Conservation (phyloP, 2,329 filamentous ascomycete species). For the Fusarium sambucinum region DNA sequence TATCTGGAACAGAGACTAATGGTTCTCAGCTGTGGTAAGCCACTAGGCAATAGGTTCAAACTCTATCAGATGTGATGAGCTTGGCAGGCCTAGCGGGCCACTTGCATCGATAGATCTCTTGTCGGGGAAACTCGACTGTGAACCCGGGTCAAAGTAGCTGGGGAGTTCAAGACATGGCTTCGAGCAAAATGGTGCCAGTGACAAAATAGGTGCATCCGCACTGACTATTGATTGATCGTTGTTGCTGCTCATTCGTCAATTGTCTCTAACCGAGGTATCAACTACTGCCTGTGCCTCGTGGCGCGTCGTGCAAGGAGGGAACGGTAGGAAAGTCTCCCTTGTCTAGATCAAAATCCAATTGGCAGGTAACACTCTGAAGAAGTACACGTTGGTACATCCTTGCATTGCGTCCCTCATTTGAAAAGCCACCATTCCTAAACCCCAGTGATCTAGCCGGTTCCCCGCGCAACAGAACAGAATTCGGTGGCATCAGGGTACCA, state of each 20-base stretch:
- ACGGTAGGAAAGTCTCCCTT: neutral
- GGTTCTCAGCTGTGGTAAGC: neutral
- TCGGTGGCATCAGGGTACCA: neutral
- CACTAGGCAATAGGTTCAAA: constrained; percentile 25
- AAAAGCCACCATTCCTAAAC: constrained; percentile 28
- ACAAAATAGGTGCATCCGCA: neutral
- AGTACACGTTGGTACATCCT: neutral
- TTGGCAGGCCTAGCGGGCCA: neutral
- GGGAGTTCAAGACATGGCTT: neutral
- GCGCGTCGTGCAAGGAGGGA: neutral
- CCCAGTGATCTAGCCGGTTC: neutral
- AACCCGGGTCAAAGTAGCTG: neutral
- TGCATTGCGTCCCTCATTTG: neutral
- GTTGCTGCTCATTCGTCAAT: neutral
- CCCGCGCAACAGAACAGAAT: constrained; percentile 3
- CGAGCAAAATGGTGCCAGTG: neutral
- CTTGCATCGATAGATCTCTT: constrained; percentile 3
- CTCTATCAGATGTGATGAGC: neutral
- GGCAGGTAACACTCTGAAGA: neutral
- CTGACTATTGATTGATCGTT: neutral
- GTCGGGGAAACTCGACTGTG: neutral
- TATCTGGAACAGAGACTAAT: constrained; percentile 17
- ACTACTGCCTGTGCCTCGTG: constrained; percentile 9
- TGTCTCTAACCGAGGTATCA: neutral
- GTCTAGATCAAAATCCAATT: neutral